These are phyloP conservation scores for Neonectria sp. DNA, from an alignment of 2,329 filamentous ascomycete species.

Conservation along the genomic window DNA sequence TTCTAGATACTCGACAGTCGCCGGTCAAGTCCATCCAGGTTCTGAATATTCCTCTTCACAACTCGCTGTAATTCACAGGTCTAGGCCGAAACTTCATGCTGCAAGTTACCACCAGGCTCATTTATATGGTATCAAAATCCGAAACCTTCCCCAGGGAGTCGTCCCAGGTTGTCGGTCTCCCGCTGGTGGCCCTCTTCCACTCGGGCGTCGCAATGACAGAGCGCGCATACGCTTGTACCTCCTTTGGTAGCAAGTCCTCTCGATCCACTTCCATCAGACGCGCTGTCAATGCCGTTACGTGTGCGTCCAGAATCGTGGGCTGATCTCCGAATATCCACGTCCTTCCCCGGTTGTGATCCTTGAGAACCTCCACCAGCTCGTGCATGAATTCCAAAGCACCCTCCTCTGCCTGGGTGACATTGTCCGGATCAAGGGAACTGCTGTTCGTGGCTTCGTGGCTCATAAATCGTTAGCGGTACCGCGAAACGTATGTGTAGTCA, in stretches of 20 bases:
- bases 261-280: constrained; percentile 46
- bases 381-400: constrained; percentile 43
- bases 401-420: constrained; percentile 43
- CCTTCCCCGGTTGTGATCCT: constrained; percentile 24
- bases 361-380: constrained; percentile 36
- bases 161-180: constrained; percentile 46
- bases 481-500: constrained; percentile 4
- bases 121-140: constrained; percentile 39
- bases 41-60: not conserved
- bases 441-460: constrained; percentile 48
- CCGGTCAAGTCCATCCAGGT: not conserved
- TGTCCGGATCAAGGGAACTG: constrained; percentile 43
- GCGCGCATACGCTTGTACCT: constrained; percentile 40
- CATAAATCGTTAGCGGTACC: constrained; percentile 10
- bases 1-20: not conserved
- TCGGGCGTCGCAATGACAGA: constrained; percentile 43
- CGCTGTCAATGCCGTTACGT: constrained; percentile 41
- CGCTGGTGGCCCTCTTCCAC: constrained; percentile 46
- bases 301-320: constrained; percentile 51
- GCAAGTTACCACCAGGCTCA: not conserved
- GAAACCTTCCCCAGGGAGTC: constrained; percentile 39
- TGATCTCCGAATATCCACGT: constrained; percentile 48
- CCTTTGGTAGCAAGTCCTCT: constrained; percentile 41
- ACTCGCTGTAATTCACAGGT: not conserved
- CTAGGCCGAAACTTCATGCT: too few species aligned